These are phyloP conservation scores for Fusarium chuoi DNA, from an alignment of 2,329 filamentous ascomycete species.

Conservation along the genomic window DNA sequence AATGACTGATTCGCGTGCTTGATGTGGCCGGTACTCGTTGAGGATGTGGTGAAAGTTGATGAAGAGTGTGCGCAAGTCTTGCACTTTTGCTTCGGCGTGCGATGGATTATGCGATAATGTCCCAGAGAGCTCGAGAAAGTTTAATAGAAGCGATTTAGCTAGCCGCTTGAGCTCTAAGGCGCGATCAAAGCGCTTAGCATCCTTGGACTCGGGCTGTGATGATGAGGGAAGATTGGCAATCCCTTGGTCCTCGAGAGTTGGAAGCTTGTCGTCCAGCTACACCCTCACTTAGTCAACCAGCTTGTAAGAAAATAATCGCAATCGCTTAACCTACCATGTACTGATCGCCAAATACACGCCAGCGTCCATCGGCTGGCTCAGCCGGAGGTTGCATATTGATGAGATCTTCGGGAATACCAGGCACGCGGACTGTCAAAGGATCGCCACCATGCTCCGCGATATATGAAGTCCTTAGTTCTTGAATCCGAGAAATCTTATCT, in stretches of 20 bases:
- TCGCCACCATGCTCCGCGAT: constrained; percentile 46
- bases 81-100: constrained; percentile 75
- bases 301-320: not conserved
- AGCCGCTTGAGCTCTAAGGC: constrained; percentile 78
- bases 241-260: constrained; percentile 74
- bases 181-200: constrained; percentile 69
- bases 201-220: constrained; percentile 54
- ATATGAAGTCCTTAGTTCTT: constrained; percentile 55
- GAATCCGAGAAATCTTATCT: constrained; percentile 72
- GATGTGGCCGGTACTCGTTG: constrained; percentile 94
- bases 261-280: constrained; percentile 70
- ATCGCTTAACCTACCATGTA: constrained; percentile 61
- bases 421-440: constrained; percentile 48
- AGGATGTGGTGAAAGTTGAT: constrained; percentile 93
- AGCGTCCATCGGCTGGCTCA: constrained; percentile 76
- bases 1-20: constrained; percentile 89
- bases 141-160: constrained; percentile 85
- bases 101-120: constrained; percentile 43
- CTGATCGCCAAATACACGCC: constrained; percentile 77
- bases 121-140: constrained; percentile 87
- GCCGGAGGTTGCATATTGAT: constrained; percentile 82
- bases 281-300: not conserved
- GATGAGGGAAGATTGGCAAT: constrained; percentile 71
- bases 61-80: constrained; percentile 82
- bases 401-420: constrained; percentile 74